Conservation (phyloP, 352 stramenopile species). For the Pythium grandisporangium region DNA sequence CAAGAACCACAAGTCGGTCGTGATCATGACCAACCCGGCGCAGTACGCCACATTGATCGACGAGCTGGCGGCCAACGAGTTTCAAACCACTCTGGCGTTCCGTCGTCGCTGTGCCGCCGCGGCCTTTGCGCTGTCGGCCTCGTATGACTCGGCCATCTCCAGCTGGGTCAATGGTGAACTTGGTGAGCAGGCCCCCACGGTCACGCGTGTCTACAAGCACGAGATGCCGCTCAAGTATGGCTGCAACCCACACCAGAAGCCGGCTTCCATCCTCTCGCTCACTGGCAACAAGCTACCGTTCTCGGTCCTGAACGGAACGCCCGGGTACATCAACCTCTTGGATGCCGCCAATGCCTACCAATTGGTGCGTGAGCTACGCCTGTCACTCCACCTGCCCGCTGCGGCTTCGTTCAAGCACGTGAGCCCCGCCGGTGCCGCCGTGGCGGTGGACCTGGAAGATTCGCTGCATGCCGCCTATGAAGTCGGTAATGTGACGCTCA, state of each 20-base stretch:
- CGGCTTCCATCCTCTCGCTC: slow-evolving; percentile 75
- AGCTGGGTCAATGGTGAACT: slow-evolving; percentile 94
- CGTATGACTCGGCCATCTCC: slow-evolving; percentile 97
- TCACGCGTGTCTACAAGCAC: slow-evolving; percentile 94
- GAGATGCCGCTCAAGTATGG: slow-evolving; percentile 93
- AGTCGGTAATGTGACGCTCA: slow-evolving; percentile 87
- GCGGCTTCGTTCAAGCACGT: slow-evolving; percentile 99
- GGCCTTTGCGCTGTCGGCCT: slow-evolving; percentile 72
- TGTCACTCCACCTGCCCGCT: slow-evolving; percentile 90
- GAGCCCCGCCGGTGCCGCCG: slow-evolving; percentile 92
- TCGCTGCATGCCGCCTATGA: slow-evolving; percentile 94
- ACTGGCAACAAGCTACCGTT: slow-evolving; percentile 76
- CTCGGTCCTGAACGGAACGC: slow-evolving; percentile 86
- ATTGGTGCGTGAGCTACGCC: slow-evolving; percentile 94
- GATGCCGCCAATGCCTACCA: slow-evolving; percentile 99
- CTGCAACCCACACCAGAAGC: slow-evolving; percentile 99
- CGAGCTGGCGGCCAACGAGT: slow-evolving; percentile 89
- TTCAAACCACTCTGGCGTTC: slow-evolving; percentile 89
- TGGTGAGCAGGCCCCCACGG: slow-evolving; percentile 43
- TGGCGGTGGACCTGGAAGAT: slow-evolving; percentile 94
- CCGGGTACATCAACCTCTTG: slow-evolving; percentile 99
- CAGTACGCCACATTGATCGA: slow-evolving; percentile 94
- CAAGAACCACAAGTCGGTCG: slow-evolving; percentile 99
- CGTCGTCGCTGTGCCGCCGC: slow-evolving; percentile 73
- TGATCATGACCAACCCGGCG: slow-evolving; percentile 94